A percentile compares a stretch with the other conserved stretches of the same genome.
Conservation (phyloP, 176 grass and related monocot species). For the Canna indica region DNA sequence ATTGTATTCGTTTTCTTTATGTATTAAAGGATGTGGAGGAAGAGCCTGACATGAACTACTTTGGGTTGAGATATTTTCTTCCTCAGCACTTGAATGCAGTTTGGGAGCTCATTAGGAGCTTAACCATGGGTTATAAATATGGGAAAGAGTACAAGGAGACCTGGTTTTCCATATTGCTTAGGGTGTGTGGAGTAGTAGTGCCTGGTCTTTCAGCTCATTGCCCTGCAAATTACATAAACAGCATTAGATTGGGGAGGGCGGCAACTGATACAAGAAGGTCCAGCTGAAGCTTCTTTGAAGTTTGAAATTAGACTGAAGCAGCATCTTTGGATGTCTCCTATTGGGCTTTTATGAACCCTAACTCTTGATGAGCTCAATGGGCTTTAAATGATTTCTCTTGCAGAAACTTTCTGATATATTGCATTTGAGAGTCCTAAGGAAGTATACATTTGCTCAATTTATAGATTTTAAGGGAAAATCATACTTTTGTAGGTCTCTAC, state of each 20-base stretch:
- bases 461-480: no score
- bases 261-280: no score
- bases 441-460: no score
- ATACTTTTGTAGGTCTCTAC: no score
- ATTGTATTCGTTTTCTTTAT: neutral
- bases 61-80: neutral
- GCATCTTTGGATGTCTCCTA: no score
- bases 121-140: constrained; percentile 16
- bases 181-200: constrained; percentile 25
- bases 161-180: constrained; percentile 33
- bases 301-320: no score
- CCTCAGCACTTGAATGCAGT: constrained; percentile 20
- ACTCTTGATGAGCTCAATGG: no score
- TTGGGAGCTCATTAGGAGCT: constrained; percentile 33
- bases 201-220: constrained; percentile 40
- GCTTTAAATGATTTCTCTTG: no score
- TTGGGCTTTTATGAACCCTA: no score
- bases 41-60: constrained; percentile 25
- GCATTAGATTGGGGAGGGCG: constrained; percentile 16
- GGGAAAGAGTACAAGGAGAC: constrained; percentile 35
- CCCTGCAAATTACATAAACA: constrained; percentile 42
- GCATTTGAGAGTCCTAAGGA: no score
- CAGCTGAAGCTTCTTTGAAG: no score
- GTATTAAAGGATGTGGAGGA: constrained; percentile 25
- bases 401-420: no score